Conservation (phyloP, 768 basidiomycete species). For the Rhizopogon rudus region DNA sequence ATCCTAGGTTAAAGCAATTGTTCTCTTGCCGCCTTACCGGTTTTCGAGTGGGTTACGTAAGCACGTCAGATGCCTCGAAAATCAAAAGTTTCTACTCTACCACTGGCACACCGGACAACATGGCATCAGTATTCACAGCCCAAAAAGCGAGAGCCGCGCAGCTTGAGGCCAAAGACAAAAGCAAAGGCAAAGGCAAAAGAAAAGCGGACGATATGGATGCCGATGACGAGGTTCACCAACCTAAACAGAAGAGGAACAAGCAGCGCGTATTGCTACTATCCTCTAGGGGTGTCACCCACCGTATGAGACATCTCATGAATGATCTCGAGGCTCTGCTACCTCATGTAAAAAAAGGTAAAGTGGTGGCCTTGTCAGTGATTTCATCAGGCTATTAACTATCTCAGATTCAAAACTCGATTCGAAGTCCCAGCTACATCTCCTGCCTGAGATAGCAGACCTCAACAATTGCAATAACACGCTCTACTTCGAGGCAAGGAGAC, state of each 20-base stretch:
- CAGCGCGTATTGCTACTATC: constrained; percentile 91
- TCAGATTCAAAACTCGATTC: constrained; percentile 96
- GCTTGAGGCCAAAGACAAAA: constrained; percentile 33
- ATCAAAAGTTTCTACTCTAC: not conserved
- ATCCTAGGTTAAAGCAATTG: not conserved
- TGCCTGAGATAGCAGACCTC: constrained; percentile 95
- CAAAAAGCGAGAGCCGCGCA: constrained; percentile 55
- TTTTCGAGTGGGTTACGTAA: constrained; percentile 18
- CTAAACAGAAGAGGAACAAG: constrained; percentile 77
- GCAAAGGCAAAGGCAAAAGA: constrained; percentile 54
- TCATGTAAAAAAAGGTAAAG: constrained; percentile 92
- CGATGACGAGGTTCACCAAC: constrained; percentile 34
- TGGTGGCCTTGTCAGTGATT: not conserved
- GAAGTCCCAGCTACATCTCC: constrained; percentile 85
- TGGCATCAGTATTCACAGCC: constrained; percentile 63
- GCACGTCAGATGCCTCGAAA: not conserved
- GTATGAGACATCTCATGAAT: constrained; percentile 97
- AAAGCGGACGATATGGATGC: constrained; percentile 60
- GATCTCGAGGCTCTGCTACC: constrained; percentile 88
- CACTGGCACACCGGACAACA: constrained; percentile 18
- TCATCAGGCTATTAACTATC: not conserved
- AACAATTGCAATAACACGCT: constrained; percentile 97
- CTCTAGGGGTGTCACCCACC: constrained; percentile 90
- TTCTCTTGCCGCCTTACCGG: not conserved
- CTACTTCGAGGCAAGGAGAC: constrained; percentile 94